Percentiles rank a stretch among this genome's conserved stretches.
phyloP scores from a whole-genome alignment of 2,329 filamentous ascomycete species.

The Arthroderma sp. region DNA sequence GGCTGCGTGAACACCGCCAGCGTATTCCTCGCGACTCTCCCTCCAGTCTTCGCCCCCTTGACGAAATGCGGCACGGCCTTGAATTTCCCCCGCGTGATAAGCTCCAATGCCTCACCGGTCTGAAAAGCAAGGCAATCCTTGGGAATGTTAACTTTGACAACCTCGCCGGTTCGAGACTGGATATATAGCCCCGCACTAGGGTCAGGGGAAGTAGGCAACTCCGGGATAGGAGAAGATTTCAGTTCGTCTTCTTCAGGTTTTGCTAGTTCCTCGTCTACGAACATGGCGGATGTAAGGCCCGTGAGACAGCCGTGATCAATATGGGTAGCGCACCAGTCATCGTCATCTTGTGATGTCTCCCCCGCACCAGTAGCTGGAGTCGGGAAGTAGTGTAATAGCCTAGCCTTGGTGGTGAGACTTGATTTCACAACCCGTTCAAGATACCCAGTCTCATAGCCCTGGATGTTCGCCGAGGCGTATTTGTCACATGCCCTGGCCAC shows the following conservation, averaged over 20 bases:
- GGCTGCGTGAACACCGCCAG: constrained; percentile 95
- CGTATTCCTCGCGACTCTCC: constrained; percentile 64
- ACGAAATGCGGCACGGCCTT: constrained; percentile 95
- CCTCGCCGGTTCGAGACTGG: constrained; percentile 64
- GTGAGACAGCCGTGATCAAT: constrained; percentile 88
- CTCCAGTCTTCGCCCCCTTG: constrained; percentile 52
- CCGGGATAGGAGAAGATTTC: constrained; percentile 38
- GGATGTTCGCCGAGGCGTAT: constrained; percentile 67
- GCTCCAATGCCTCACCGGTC: constrained; percentile 80
- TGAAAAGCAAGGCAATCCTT: constrained; percentile 89
- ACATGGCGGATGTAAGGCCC: constrained; percentile 90
- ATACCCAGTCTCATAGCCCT: constrained; percentile 62
- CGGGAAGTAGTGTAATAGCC: constrained; percentile 88
- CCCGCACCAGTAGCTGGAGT: constrained; percentile 4
- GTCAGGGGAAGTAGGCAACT: constrained; percentile 66
- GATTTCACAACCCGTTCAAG: constrained; percentile 75
- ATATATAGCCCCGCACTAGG: constrained; percentile 85
- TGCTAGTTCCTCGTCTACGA: constrained; percentile 58
- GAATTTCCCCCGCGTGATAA: constrained; percentile 83
- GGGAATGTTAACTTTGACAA: constrained; percentile 86
- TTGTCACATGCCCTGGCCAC: constrained; percentile 83
- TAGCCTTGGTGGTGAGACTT: constrained; percentile 79
- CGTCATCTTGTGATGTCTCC: constrained; percentile 57
- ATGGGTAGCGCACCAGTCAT: constrained; percentile 77
- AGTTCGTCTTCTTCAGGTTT: constrained; percentile 22